Percentiles rank a stretch among this genome's conserved stretches.
Conservation (phyloP, 2,329 filamentous ascomycete genomes). For the Colletotrichum filicis region DNA sequence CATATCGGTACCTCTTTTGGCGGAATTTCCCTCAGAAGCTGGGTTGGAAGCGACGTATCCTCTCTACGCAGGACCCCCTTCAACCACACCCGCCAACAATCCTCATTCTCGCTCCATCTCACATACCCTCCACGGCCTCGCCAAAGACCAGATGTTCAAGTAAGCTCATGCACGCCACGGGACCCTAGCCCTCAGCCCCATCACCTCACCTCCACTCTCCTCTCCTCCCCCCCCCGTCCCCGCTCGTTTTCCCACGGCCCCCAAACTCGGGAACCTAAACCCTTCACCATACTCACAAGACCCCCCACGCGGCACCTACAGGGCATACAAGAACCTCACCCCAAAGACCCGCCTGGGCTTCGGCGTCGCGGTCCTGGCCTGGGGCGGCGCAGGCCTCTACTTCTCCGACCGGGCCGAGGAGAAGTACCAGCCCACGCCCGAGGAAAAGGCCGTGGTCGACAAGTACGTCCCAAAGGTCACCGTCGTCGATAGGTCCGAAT, state of each 20-base stretch:
- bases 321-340: slow-evolving; percentile 77
- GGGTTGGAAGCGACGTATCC: neutral
- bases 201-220: neutral
- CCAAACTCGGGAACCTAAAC: neutral
- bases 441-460: slow-evolving; percentile 76
- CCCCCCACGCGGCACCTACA: slow-evolving; percentile 43
- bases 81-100: neutral
- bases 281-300: neutral
- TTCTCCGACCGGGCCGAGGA: slow-evolving; percentile 79
- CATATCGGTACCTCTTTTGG: too few species aligned
- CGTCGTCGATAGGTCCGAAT: slow-evolving; percentile 60
- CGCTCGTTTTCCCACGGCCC: neutral
- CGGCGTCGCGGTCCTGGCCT: slow-evolving; percentile 80
- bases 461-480: slow-evolving; percentile 71
- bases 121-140: too few species aligned
- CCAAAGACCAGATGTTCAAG: slow-evolving; percentile 27
- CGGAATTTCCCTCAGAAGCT: too few species aligned
- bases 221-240: neutral
- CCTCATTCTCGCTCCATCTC: neutral
- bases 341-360: slow-evolving; percentile 77
- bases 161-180: slow-evolving; percentile 26
- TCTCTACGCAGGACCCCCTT: neutral
- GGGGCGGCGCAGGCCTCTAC: slow-evolving; percentile 80
- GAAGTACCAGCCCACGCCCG: slow-evolving; percentile 75
- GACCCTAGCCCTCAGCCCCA: neutral